A percentile compares a stretch with the other conserved stretches of the same genome.
Conservation (phyloP, 805 yeast genomes). For the Kazachstania psychrophila region DNA sequence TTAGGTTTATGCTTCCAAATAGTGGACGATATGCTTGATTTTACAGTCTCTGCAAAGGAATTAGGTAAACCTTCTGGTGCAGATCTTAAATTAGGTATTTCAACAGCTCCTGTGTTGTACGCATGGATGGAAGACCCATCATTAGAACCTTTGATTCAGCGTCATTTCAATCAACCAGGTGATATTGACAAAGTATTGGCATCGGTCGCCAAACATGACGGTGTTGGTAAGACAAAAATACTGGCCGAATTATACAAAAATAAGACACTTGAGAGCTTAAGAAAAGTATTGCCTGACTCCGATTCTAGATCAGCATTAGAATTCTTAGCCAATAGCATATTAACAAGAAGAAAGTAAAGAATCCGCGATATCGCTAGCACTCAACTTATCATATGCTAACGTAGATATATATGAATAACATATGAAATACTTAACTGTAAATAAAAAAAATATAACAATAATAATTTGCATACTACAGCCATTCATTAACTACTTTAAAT, state of each 20-base stretch:
- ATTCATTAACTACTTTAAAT: too few species aligned
- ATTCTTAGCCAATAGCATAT: constrained; percentile 69
- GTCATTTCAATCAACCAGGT: constrained; percentile 73
- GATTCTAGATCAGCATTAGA: constrained; percentile 85
- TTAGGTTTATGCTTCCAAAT: constrained; percentile 92
- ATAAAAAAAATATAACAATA: too few species aligned
- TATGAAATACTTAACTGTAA: not conserved
- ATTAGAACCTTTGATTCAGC: constrained; percentile 70
- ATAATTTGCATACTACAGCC: too few species aligned
- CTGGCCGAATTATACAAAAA: constrained; percentile 74
- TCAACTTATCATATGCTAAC: too few species aligned
- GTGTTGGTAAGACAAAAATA: constrained; percentile 64
- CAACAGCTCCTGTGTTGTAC: constrained; percentile 90
- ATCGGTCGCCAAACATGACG: constrained; percentile 62
- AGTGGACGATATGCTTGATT: constrained; percentile 93
- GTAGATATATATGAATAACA: not conserved
- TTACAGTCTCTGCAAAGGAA: constrained; percentile 74
- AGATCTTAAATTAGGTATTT: constrained; percentile 85
- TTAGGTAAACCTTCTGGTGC: constrained; percentile 96
- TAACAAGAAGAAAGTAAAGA: constrained; percentile 66
- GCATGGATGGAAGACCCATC: constrained; percentile 90
- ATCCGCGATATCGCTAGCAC: too few species aligned
- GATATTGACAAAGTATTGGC: constrained; percentile 76
- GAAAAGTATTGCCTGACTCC: constrained; percentile 66
- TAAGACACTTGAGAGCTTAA: constrained; percentile 62